Evolutionary conservation across 345 rosid genomes (phyloP), one percentile per base, ranked within the genome.

Genomic region (Syzygium aqueum): DNA sequence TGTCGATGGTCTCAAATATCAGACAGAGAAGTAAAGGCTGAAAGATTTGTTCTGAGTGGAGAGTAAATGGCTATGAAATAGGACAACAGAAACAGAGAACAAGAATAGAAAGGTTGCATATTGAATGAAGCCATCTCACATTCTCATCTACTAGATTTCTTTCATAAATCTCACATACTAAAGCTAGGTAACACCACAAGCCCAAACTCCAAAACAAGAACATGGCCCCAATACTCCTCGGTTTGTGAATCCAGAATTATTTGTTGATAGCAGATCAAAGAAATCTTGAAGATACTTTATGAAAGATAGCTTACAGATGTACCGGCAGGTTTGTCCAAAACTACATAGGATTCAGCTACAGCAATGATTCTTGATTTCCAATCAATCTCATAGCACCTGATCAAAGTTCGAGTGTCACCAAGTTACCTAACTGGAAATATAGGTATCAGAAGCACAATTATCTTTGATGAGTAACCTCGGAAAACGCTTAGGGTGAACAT

Each of bases 311-410:
- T 85, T 93, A 96, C 99, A 86, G 99, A 92, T 87, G 96, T 97
- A 85, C 98, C 98, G 6, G 98, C 96, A 89, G 99, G 98, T 92
- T 97, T 96, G 92, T 97, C 96, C 94, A 97, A 89, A 87, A 97
- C 94, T n/a, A 95, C 97, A 90, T 91, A 95, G 86, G 95, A 93
- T 51, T 96, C 97, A 6, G 95, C 85, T 88, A 94, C 94, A 53
- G 96, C 95, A 43, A 96, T 89, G 87, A 97, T 87, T 91, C 97
- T 92, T 2, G 96, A 95, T 87, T 92, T 93, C 99, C 99, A 97
- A 90, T 96, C 97, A 88, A 95, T 93, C 37, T 94, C 98, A 92
- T 97, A 95, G 90, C 97, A 95, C 93, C 99, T 95, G 95, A 53
- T 56, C 23, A 86, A 85, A 46, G 63, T 30, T 53, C 49, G 21